These are phyloP conservation scores for Torulaspora indica DNA, from an alignment of 805 yeast genomes.

Conservation along the genomic window DNA sequence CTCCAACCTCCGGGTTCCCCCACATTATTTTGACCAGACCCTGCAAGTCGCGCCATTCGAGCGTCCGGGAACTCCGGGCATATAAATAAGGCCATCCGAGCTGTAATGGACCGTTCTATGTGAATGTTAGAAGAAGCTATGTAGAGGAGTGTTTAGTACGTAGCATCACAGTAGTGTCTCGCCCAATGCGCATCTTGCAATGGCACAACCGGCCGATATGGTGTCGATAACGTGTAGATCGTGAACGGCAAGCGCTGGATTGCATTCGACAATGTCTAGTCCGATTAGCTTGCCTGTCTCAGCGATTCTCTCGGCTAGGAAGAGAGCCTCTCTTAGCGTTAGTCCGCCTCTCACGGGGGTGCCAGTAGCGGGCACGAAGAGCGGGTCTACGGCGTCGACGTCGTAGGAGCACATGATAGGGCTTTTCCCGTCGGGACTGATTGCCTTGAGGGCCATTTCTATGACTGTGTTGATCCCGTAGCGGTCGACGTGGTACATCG, in stretches of 20 bases:
- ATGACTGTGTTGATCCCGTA: constrained; percentile 88
- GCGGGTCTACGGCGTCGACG: constrained; percentile 95
- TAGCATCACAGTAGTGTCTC: constrained; percentile 55
- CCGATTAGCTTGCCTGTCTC: constrained; percentile 84
- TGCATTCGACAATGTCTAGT: constrained; percentile 88
- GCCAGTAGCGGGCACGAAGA: constrained; percentile 93
- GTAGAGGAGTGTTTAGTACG: background rate
- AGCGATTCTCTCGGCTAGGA: constrained; percentile 86
- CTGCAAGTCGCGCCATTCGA: background rate
- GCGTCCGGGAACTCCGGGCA: constrained; percentile 4
- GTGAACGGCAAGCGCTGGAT: constrained; percentile 79
- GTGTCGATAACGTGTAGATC: constrained; percentile 78
- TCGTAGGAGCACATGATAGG: constrained; percentile 93
- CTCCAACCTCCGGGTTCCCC: background rate
- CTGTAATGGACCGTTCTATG: no score
- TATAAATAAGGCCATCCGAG: background rate
- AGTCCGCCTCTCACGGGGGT: constrained; percentile 97
- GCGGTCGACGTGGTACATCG: constrained; percentile 95
- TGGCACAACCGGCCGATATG: constrained; percentile 81
- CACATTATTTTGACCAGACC: background rate
- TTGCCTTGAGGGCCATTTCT: constrained; percentile 77
- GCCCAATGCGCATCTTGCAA: constrained; percentile 91
- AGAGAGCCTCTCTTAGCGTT: constrained; percentile 89
- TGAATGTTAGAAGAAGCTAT: no score
- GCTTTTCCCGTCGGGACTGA: constrained; percentile 63